Conservation (phyloP, 495 filamentous ascomycete genomes). For the Tuber umbilicatum region DNA sequence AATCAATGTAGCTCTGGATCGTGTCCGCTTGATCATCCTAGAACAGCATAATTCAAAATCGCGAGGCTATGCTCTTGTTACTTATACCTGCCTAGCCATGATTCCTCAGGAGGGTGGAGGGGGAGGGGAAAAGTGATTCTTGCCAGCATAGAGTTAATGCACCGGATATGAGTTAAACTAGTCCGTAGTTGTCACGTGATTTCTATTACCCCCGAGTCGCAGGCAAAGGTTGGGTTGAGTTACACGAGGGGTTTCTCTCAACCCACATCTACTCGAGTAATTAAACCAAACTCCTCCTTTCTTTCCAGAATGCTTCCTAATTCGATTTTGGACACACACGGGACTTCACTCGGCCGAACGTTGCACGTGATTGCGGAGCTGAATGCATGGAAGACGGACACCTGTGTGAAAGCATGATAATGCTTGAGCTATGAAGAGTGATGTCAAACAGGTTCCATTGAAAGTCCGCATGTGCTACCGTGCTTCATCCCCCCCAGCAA, state of each 20-base stretch:
- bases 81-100: not conserved
- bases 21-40: not conserved
- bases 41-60: not conserved
- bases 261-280: too few relatives aligned
- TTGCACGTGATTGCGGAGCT: not conserved
- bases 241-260: not conserved
- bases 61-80: not conserved
- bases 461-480: not conserved
- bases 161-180: not conserved
- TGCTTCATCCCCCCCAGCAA: not conserved
- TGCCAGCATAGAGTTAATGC: not conserved
- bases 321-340: not conserved
- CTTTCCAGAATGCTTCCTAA: not conserved
- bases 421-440: not conserved
- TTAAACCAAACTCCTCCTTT: not conserved
- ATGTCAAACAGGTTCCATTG: not conserved
- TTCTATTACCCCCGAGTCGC: not conserved
- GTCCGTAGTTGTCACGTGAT: not conserved
- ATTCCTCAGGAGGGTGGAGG: not conserved
- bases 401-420: not conserved
- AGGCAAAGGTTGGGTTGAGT: not conserved
- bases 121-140: not conserved
- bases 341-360: not conserved
- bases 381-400: not conserved
- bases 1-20: not conserved